These are phyloP conservation scores for Austroboletus rostrupii DNA, from an alignment of 1,284 basidiomycete species.

Conservation along the genomic window DNA sequence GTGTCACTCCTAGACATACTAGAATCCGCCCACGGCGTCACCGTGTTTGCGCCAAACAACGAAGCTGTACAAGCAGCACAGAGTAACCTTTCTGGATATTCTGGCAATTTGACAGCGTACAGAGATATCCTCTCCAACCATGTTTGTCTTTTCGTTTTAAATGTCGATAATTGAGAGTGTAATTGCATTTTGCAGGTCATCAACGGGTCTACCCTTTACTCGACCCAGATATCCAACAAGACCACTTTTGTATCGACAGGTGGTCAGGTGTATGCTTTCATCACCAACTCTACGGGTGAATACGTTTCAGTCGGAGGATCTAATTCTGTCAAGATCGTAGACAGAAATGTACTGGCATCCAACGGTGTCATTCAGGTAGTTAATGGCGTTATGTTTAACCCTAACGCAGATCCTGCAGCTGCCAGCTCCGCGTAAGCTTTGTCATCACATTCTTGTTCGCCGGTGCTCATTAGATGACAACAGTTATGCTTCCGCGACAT, in stretches of 20 bases:
- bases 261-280: constrained; percentile 55
- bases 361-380: constrained; percentile 78
- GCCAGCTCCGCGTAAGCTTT: constrained; percentile 55
- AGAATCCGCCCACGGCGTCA: constrained; percentile 50
- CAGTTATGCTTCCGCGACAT: constrained; percentile 30
- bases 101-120: constrained; percentile 45
- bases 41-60: constrained; percentile 66
- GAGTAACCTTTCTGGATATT: constrained; percentile 34
- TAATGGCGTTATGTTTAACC: constrained; percentile 59
- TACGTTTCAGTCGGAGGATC: constrained; percentile 53
- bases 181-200: constrained; percentile 42
- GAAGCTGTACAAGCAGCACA: constrained; percentile 42
- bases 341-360: constrained; percentile 58
- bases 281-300: constrained; percentile 55
- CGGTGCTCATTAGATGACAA: neutral
- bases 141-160: constrained; percentile 33
- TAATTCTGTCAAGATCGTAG: constrained; percentile 54
- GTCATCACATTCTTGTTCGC: neutral
- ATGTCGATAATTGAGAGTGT: neutral
- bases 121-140: constrained; percentile 57
- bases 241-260: constrained; percentile 51
- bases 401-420: constrained; percentile 42
- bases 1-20: constrained; percentile 39
- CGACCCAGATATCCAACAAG: constrained; percentile 39
- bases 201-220: constrained; percentile 69